Evolutionary conservation across 2,329 filamentous ascomycete genomes (phyloP).

Genomic region (Esteya vermicola): DNA sequence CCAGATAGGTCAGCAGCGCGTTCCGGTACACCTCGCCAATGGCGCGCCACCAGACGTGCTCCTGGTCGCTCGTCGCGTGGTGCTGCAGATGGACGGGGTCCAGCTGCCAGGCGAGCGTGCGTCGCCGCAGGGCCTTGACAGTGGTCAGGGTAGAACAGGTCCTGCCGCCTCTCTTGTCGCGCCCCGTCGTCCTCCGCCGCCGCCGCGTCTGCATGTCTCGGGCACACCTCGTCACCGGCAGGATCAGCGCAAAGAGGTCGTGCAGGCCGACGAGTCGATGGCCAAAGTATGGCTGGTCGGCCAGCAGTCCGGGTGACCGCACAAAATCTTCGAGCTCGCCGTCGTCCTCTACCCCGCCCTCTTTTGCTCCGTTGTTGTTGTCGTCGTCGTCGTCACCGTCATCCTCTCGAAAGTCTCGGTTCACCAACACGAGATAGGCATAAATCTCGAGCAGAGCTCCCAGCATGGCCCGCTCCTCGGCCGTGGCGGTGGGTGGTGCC

Average conservation of each 20-base stretch:
- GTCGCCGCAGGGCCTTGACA: conserved; percentile 7
- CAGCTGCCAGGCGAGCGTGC: conserved; percentile 8
- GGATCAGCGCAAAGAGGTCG: conserved; percentile 10
- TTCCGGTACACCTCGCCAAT: conserved; percentile 10
- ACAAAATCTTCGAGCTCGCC: conserved; percentile 12
- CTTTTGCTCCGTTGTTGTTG: no score
- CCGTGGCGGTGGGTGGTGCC: conserved; percentile 5
- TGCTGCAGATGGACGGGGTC: conserved; percentile 3
- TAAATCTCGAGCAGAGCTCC: conserved; percentile 10
- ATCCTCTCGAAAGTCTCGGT: conserved; percentile 9
- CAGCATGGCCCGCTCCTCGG: conserved; percentile 8
- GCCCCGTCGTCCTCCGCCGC: no score
- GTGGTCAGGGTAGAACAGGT: no score
- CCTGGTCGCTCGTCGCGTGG: conserved; percentile 6
- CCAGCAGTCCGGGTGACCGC: conserved; percentile 6
- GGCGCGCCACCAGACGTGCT: conserved; percentile 8
- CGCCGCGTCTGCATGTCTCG: no score
- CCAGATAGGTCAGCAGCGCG: conserved; percentile 9
- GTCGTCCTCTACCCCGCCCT: no score
- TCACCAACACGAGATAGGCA: conserved; percentile 9
- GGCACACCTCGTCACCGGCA: no score
- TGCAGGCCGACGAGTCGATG: conserved; percentile 10
- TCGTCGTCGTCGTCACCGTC: conserved; percentile 3
- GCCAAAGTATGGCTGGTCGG: conserved; percentile 8
- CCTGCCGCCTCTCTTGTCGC: no score